Evolutionary conservation across 2,329 filamentous ascomycete genomes (phyloP), one percentile per base, ranked within the genome.

Genomic region (Berkeleyomyces rouxiae): DNA sequence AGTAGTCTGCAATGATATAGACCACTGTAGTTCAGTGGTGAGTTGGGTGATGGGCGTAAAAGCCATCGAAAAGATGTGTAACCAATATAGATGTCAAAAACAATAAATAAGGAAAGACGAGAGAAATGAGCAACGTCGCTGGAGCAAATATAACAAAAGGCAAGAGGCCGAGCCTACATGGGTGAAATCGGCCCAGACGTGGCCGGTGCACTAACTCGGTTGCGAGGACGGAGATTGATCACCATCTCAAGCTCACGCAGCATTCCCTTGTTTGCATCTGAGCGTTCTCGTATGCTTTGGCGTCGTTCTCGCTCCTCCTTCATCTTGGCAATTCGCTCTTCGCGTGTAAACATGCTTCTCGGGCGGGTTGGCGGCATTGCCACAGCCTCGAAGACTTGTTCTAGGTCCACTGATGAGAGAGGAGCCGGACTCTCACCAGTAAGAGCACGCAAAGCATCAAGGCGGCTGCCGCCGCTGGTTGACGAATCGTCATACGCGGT

Each of bases 181-280:
- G 63, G 61, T 43, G 62, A 31, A 43, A 65, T 59, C 6, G 63
- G 62, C 31, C 61, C 55, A 7, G 60, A 59, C n/a, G 64, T 58
- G 11, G 64, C 58, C 47, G 63, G 61, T 7, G 63, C 70, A 65
- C 76, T 76, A 42, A 71, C 68, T 51, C 75, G 73, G 59, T 67
- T 72, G 66, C 70, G 71, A 5, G 77, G 77, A 36, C 77, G 72
- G 42, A 78, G 73, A 70, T 78, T 82, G 71, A 97, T 95, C 65
- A 99, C 83, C 67, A 88, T 92, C 75, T 96, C 90, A 64, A 99
- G 78, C 74, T 99, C 93, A 66, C 87, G 85, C 66, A 99, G 80
- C 89, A 99, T 96, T 68, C 87, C 89, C 51, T 85, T 88, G 66
- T 84, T 95, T 9, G 89, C 87, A 66, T 96, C 90, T 53, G 83